phyloP scores from a whole-genome alignment of 2,329 filamentous ascomycete genomes.

The Ilyonectria sp. region DNA sequence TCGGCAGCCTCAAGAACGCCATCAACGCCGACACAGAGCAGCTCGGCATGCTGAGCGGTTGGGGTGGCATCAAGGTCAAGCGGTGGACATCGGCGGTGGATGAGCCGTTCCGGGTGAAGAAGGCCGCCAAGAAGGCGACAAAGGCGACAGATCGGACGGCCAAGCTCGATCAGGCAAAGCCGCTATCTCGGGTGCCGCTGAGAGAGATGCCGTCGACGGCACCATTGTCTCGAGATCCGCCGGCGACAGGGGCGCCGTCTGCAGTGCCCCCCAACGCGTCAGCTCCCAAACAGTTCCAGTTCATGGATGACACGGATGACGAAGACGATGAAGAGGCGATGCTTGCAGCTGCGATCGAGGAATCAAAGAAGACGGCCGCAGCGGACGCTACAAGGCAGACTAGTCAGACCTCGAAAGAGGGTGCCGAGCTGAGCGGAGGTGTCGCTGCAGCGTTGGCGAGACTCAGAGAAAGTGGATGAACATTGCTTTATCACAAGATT shows the following conservation, averaged over 20 bases:
- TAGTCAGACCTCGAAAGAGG: conserved; percentile 39
- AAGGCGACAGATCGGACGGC: conserved; percentile 47
- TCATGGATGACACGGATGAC: conserved; percentile 60
- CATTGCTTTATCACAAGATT: background rate
- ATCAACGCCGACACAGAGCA: conserved; percentile 92
- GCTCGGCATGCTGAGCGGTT: conserved; percentile 86
- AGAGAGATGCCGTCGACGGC: conserved; percentile 54
- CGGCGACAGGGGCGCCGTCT: conserved; percentile 32
- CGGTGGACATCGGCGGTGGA: conserved; percentile 86
- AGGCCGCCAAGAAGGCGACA: conserved; percentile 69
- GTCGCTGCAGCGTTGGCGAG: conserved; percentile 74
- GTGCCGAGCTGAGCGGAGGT: conserved; percentile 66
- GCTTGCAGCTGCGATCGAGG: conserved; percentile 63
- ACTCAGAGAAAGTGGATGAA: conserved; percentile 61
- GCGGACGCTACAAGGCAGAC: conserved; percentile 44
- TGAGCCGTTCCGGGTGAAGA: conserved; percentile 86
- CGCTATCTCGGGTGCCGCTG: conserved; percentile 58
- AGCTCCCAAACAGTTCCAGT: conserved; percentile 55
- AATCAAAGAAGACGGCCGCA: conserved; percentile 59
- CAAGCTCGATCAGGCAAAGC: conserved; percentile 57
- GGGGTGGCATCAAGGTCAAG: conserved; percentile 96
- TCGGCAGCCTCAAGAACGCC: conserved; percentile 89
- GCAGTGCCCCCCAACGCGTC: conserved; percentile 24
- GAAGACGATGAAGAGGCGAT: conserved; percentile 66
- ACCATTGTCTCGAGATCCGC: conserved; percentile 40